Percentiles rank a stretch among this genome's conserved stretches.
phyloP scores from a whole-genome alignment of 2,329 filamentous ascomycete genomes.

The Penicillium sp. region DNA sequence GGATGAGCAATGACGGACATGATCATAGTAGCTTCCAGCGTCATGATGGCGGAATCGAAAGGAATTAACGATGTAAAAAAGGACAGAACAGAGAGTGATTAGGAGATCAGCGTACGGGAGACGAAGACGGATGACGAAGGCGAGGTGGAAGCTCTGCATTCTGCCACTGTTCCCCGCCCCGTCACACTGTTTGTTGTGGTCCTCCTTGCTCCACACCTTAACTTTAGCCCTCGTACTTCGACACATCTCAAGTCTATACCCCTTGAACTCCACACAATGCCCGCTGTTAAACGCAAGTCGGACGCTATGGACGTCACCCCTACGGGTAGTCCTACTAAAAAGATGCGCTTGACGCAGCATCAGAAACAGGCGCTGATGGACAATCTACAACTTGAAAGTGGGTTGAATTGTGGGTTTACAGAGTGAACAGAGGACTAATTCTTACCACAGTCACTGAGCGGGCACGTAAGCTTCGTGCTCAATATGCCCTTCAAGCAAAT shows the following conservation, averaged over 20 bases:
- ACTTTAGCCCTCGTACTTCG: slow-evolving; percentile 11
- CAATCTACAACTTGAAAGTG: slow-evolving; percentile 86
- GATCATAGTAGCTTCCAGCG: slow-evolving; percentile 98
- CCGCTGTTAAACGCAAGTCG: slow-evolving; percentile 44
- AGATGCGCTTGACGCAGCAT: slow-evolving; percentile 60
- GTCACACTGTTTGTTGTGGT: slow-evolving; percentile 28
- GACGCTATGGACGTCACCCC: slow-evolving; percentile 38
- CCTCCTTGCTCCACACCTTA: slow-evolving; percentile 19
- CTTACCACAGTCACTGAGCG: slow-evolving; percentile 71
- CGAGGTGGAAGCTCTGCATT: slow-evolving; percentile 29
- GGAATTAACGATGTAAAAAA: slow-evolving; percentile 10
- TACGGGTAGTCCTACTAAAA: slow-evolving; percentile 61
- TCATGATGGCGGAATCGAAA: slow-evolving; percentile 68
- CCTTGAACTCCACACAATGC: slow-evolving; percentile 32
- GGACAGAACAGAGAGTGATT: slow-evolving; percentile 13
- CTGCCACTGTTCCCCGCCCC: slow-evolving; percentile 21
- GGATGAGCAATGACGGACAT: slow-evolving; percentile 52
- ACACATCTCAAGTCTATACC: slow-evolving; percentile 3
- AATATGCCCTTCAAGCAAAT: slow-evolving; percentile 85
- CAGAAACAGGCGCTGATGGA: slow-evolving; percentile 88
- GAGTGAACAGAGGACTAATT: slow-evolving; percentile 10
- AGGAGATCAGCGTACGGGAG: slow-evolving; percentile 11
- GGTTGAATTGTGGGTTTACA: slow-evolving; percentile 31
- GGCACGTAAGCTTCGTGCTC: slow-evolving; percentile 80
- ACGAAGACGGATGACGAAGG: slow-evolving; percentile 30